Percentiles rank a stretch among this genome's conserved stretches.
Evolutionary conservation across 2,329 filamentous ascomycete species (phyloP).

Genomic region (Aureobasidium sp.): DNA sequence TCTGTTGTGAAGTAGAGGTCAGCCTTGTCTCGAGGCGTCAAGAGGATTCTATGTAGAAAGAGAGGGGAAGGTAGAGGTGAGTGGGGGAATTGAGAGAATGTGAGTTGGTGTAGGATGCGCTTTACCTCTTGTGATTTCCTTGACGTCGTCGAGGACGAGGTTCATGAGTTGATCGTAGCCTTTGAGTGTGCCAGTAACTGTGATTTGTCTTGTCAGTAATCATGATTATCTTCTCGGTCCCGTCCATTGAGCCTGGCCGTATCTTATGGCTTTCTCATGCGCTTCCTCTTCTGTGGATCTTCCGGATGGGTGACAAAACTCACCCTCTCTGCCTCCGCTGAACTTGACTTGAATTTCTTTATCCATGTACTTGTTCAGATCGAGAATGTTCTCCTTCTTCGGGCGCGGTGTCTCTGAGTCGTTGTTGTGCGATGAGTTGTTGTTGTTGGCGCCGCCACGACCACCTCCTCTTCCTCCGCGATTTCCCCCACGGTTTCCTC

Average conservation of each 20-base stretch:
- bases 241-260: not conserved
- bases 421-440: slow-evolving; percentile 21
- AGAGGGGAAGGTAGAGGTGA: accelerated
- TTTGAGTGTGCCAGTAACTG: slow-evolving; percentile 83
- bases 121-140: slow-evolving; percentile 81
- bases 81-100: not conserved
- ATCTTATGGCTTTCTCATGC: too few species aligned
- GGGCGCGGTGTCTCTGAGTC: slow-evolving; percentile 45
- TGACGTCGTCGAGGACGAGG: slow-evolving; percentile 87
- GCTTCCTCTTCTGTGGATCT: not conserved
- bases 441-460: slow-evolving; percentile 24
- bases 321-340: slow-evolving; percentile 86
- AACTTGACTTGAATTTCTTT: slow-evolving; percentile 95
- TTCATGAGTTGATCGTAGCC: slow-evolving; percentile 98
- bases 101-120: not conserved
- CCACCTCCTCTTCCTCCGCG: slow-evolving; percentile 32
- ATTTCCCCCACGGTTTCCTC: slow-evolving; percentile 39
- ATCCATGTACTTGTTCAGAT: slow-evolving; percentile 93
- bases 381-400: slow-evolving; percentile 98
- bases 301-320: not conserved
- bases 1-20: slow-evolving; percentile 48
- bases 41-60: not conserved
- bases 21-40: slow-evolving; percentile 39
- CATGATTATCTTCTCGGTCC: not conserved
- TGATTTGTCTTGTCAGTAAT: not conserved